Evolutionary conservation across 2,329 filamentous ascomycete species (phyloP).

Genomic region (Colletotrichum tabaci): DNA sequence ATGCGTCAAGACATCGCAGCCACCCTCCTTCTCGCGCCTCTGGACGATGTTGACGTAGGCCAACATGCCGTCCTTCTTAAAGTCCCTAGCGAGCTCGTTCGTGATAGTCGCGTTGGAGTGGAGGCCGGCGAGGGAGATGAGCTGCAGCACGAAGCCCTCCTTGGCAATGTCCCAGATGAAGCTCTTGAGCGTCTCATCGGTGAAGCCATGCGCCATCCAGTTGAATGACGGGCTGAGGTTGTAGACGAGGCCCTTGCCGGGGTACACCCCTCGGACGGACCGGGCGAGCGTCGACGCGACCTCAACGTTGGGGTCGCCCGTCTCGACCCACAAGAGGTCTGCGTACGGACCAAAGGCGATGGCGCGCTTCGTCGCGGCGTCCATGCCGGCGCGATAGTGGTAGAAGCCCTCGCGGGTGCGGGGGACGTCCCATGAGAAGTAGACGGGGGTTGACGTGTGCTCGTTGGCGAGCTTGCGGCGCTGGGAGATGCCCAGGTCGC

Average conservation of each 20-base stretch:
- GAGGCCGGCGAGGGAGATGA: constrained; percentile 76
- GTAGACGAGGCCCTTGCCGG: constrained; percentile 93
- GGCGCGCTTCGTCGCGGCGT: constrained; percentile 91
- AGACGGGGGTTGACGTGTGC: constrained; percentile 77
- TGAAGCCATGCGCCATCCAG: constrained; percentile 97
- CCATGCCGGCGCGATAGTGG: constrained; percentile 88
- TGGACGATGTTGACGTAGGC: constrained; percentile 98
- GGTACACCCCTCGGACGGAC: constrained; percentile 78
- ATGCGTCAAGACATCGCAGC: constrained; percentile 93
- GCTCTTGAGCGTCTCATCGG: constrained; percentile 82
- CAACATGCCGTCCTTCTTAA: constrained; percentile 94
- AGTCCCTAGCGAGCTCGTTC: constrained; percentile 83
- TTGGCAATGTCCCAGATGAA: constrained; percentile 98
- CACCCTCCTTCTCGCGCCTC: constrained; percentile 88
- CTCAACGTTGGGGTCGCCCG: constrained; percentile 86
- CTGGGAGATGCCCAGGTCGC: constrained; percentile 82
- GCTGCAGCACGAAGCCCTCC: constrained; percentile 83
- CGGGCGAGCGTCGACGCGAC: constrained; percentile 83
- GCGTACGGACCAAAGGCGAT: constrained; percentile 93
- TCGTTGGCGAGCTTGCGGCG: constrained; percentile 81
- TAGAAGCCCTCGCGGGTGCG: constrained; percentile 95
- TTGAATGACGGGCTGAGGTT: constrained; percentile 98
- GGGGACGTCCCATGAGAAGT: constrained; percentile 93
- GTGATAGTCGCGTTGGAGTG: constrained; percentile 76
- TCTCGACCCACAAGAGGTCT: constrained; percentile 97